Conservation (phyloP, 768 basidiomycete genomes). For the Coprinopsis cinerea region DNA sequence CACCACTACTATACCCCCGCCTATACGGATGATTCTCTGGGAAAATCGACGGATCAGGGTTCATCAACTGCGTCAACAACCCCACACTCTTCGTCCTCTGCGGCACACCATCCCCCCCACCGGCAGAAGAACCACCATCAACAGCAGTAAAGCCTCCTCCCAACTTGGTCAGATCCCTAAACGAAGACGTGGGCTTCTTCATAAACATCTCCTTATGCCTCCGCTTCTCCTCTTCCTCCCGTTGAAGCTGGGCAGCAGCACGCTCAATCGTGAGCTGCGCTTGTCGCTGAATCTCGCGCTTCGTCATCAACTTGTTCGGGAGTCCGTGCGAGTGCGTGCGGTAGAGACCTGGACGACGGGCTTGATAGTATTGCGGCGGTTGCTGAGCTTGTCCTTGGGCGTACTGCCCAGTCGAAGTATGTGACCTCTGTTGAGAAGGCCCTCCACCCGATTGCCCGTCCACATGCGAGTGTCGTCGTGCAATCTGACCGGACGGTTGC, state of each 20-base stretch:
- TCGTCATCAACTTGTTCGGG: constrained; percentile 12
- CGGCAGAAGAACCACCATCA: background rate
- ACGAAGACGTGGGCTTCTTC: constrained; percentile 63
- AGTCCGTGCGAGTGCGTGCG: constrained; percentile 23
- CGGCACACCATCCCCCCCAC: constrained; percentile 8
- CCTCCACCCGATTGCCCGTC: background rate
- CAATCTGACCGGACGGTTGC: background rate
- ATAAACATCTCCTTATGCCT: constrained; percentile 66
- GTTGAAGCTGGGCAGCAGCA: constrained; percentile 25
- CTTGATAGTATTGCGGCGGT: constrained; percentile 11
- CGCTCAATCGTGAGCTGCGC: constrained; percentile 10
- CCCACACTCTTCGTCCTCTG: constrained; percentile 40
- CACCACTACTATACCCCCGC: constrained; percentile 40
- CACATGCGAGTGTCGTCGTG: constrained; percentile 3
- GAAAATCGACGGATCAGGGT: constrained; percentile 60
- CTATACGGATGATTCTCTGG: constrained; percentile 57
- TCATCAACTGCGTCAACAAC: constrained; percentile 61
- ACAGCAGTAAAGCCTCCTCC: background rate
- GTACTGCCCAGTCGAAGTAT: constrained; percentile 3
- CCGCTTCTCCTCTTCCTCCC: constrained; percentile 56
- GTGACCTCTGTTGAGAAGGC: background rate
- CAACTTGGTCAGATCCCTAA: constrained; percentile 41
- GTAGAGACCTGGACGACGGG: constrained; percentile 15
- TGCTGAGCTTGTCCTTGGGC: constrained; percentile 21
- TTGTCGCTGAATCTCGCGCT: constrained; percentile 12